Base-by-base conservation (phyloP, 1,139 yeast genomes). In the Pichia sp. region DNA sequence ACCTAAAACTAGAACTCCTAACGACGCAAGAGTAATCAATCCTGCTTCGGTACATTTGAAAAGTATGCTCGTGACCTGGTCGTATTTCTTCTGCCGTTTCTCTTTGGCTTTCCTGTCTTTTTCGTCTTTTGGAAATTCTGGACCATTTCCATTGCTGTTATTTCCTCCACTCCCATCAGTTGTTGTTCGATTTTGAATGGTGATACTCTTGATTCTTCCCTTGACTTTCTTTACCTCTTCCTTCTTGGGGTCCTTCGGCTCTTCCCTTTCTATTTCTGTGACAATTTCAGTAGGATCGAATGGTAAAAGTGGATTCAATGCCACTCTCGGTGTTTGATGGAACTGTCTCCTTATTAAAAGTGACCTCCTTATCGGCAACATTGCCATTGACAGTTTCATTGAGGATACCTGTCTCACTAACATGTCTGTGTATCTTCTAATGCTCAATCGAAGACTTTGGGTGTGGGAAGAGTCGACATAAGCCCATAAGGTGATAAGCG, bases 11-110 rank as follows among this genome's bases (percentile, higher is more conserved):
- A 87, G 71, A 42, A 87, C 79, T 3, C 81, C 75, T 24, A 87
- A 67, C 2, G 94, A 83, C n/a, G 89, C 81, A 46, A 86, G 71
- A 27, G 93, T 86, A 42, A 87, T 81, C 2, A 88, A 83, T 1
- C 85, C 82, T 0, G 95, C 81, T 59, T 87, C 95, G 3, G 79
- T 58, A 50, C 85, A 77, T 59, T 83, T 85, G 58, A 73, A 59
- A 4, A 71, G 38, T 27, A 79, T 69, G 4, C 60, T 53, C 19
- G 56, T 56, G 3, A 36, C 68, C 46, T 41, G 57, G 60, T 11
- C 31, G 27, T 24, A 22, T 15, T n/a, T 50, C 33, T 44, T 48
- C 7, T 43, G 45, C 49, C 34, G 34, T 44, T 34, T 33, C 47
- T 47, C 28, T 38, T 37, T 33, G 40, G 28, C 14, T 45, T 45